phyloP scores from a whole-genome alignment of 1,139 yeast genomes.

The Scheffersomyces insectosa region DNA sequence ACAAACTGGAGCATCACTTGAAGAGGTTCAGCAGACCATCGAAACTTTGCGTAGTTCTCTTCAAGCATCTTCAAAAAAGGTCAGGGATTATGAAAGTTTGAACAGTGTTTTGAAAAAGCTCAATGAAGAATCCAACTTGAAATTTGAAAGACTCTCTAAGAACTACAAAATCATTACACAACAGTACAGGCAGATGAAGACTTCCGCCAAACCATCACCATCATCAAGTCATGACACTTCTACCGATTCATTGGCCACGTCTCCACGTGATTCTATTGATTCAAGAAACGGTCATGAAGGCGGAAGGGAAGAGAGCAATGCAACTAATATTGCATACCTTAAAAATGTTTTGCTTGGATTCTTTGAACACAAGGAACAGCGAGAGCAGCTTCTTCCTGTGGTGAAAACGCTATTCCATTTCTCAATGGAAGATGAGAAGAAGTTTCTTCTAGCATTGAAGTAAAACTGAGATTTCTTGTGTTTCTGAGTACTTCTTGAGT shows the following conservation, averaged over 20 bases:
- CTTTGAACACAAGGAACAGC: slow-evolving; percentile 88
- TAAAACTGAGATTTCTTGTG: slow-evolving; percentile 13
- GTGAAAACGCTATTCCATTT: slow-evolving; percentile 72
- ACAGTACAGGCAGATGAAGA: slow-evolving; percentile 47
- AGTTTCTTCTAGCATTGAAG: slow-evolving; percentile 62
- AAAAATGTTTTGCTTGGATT: slow-evolving; percentile 88
- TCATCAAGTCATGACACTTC: slow-evolving; percentile 1
- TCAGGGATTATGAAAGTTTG: slow-evolving; percentile 56
- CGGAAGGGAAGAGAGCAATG: slow-evolving; percentile 8
- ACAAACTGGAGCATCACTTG: slow-evolving; percentile 21
- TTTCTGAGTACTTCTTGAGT: too few relatives aligned
- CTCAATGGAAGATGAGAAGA: slow-evolving; percentile 67
- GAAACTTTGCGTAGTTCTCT: slow-evolving; percentile 55
- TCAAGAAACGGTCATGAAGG: background rate
- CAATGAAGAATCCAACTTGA: slow-evolving; percentile 67
- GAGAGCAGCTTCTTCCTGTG: slow-evolving; percentile 82
- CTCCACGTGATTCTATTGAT: slow-evolving; percentile 5
- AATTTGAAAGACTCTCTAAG: slow-evolving; percentile 64
- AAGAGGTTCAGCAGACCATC: slow-evolving; percentile 34
- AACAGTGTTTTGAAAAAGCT: slow-evolving; percentile 60
- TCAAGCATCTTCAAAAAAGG: slow-evolving; percentile 47
- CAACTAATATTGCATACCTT: slow-evolving; percentile 65
- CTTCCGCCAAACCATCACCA: slow-evolving; percentile 14
- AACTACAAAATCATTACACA: slow-evolving; percentile 63
- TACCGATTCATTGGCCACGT: slow-evolving; percentile 3